Conservation (phyloP, 352 stramenopile species). For the Pythium apleroticum region DNA sequence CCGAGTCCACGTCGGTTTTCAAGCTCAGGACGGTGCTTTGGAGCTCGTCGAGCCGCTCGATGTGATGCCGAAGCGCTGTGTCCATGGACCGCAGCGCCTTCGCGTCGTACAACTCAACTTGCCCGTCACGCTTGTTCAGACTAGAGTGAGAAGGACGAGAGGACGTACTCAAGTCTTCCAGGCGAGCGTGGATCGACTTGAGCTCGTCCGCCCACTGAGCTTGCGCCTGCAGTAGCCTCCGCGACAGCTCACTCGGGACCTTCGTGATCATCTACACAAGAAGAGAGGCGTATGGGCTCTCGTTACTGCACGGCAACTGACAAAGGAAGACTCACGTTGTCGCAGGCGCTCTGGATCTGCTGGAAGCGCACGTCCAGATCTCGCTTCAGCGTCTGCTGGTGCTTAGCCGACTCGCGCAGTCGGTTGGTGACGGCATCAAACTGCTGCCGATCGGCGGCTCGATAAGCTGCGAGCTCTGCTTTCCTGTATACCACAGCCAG, state of each 20-base stretch:
- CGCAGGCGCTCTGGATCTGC: constrained; percentile 36
- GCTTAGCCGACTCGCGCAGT: constrained; percentile 49
- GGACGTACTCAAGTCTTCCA: constrained; percentile 36
- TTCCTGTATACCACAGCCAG: constrained; percentile 26
- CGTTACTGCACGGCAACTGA: neutral
- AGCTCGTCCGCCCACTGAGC: constrained; percentile 43
- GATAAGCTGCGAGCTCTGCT: constrained; percentile 37
- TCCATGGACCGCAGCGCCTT: constrained; percentile 23
- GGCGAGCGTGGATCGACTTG: constrained; percentile 29
- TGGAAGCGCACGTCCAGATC: constrained; percentile 48
- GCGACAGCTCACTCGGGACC: constrained; percentile 53
- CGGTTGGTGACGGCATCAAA: constrained; percentile 64
- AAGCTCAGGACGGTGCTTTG: neutral
- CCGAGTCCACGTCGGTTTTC: constrained; percentile 12
- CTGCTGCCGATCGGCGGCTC: constrained; percentile 51
- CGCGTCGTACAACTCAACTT: constrained; percentile 18
- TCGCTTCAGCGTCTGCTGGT: constrained; percentile 37
- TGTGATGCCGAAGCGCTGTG: constrained; percentile 14
- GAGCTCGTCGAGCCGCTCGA: constrained; percentile 18
- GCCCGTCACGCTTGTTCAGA: constrained; percentile 11
- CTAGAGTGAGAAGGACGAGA: neutral
- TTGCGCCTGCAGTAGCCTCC: constrained; percentile 46
- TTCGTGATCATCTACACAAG: constrained; percentile 45
- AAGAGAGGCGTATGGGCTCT: too few relatives aligned
- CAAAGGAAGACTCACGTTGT: constrained; percentile 31